Conservation (phyloP, 2,329 filamentous ascomycete species). For the Colletotrichum navitas region DNA sequence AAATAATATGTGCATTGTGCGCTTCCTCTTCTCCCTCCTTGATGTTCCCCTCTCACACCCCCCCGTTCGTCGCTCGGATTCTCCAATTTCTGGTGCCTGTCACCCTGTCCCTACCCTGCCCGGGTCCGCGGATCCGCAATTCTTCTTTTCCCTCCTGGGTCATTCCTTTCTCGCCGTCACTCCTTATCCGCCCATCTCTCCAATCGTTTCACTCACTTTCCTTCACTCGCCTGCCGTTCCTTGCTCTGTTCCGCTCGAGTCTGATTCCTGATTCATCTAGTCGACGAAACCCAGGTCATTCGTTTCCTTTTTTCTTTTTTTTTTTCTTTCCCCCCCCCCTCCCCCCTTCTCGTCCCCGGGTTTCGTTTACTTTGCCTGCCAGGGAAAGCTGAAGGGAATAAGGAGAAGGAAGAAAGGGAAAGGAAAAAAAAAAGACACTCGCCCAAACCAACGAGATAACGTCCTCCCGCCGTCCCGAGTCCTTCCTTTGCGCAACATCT, state of each 20-base stretch:
- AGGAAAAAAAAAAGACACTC: neutral
- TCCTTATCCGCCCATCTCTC: slow-evolving; percentile 28
- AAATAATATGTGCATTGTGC: no score
- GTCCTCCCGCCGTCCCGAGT: slow-evolving; percentile 22
- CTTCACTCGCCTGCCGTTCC: slow-evolving; percentile 1
- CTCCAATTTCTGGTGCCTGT: slow-evolving; percentile 30
- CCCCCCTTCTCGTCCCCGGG: slow-evolving; percentile 16
- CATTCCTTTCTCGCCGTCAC: slow-evolving; percentile 40
- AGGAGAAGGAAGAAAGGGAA: neutral
- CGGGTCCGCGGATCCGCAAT: slow-evolving; percentile 10
- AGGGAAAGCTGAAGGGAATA: neutral
- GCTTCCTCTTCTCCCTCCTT: neutral
- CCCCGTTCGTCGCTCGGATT: slow-evolving; percentile 25
- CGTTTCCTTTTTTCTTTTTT: no score
- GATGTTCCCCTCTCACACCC: neutral
- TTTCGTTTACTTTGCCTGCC: slow-evolving; percentile 29
- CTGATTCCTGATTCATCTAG: slow-evolving; percentile 13
- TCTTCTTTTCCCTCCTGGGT: slow-evolving; percentile 36
- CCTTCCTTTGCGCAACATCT: slow-evolving; percentile 14
- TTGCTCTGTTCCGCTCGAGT: neutral
- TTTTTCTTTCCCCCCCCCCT: slow-evolving; percentile 7
- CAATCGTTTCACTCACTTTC: slow-evolving; percentile 30
- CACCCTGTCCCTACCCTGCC: slow-evolving; percentile 7
- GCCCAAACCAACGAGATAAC: neutral
- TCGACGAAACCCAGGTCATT: slow-evolving; percentile 28